Evolutionary conservation across 805 yeast species (phyloP).

Genomic region (Saccharomycopsis schoenii): DNA sequence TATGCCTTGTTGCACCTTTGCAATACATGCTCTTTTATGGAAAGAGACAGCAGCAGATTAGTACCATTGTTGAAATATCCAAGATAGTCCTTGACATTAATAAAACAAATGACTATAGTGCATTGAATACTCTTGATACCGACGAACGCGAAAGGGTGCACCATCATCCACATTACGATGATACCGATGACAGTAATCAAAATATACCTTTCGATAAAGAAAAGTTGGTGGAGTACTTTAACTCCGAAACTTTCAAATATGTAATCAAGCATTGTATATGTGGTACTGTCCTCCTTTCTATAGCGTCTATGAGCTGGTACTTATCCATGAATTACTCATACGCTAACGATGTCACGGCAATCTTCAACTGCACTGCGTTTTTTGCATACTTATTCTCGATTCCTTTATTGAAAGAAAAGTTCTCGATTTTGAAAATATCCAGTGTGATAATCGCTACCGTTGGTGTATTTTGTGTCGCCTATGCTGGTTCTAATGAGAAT

Average conservation of each 20-base stretch:
- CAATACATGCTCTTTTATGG: background rate
- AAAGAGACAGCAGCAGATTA: conserved; percentile 22
- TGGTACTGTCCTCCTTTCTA: conserved; percentile 48
- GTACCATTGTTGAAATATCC: conserved; percentile 70
- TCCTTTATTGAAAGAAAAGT: conserved; percentile 56
- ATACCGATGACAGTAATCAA: background rate
- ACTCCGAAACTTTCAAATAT: conserved; percentile 23
- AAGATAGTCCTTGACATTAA: conserved; percentile 34
- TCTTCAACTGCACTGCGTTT: conserved; percentile 83
- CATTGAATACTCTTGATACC: conserved; percentile 16
- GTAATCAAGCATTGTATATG: conserved; percentile 34
- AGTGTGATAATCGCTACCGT: conserved; percentile 63
- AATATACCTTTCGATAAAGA: background rate
- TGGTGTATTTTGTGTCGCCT: conserved; percentile 76
- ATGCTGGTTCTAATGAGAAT: conserved; percentile 34
- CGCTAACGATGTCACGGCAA: conserved; percentile 81
- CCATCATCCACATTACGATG: conserved; percentile 3
- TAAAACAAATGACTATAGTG: conserved; percentile 31
- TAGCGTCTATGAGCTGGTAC: conserved; percentile 83
- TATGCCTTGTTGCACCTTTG: background rate
- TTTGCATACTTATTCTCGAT: conserved; percentile 81
- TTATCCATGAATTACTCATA: conserved; percentile 72
- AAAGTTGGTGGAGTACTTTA: background rate
- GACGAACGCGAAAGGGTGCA: conserved; percentile 12
- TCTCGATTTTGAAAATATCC: conserved; percentile 49